Percentiles rank a stretch among this genome's conserved stretches.
phyloP scores from a whole-genome alignment of 2,329 filamentous ascomycete species.

The Arthroderma sp. region DNA sequence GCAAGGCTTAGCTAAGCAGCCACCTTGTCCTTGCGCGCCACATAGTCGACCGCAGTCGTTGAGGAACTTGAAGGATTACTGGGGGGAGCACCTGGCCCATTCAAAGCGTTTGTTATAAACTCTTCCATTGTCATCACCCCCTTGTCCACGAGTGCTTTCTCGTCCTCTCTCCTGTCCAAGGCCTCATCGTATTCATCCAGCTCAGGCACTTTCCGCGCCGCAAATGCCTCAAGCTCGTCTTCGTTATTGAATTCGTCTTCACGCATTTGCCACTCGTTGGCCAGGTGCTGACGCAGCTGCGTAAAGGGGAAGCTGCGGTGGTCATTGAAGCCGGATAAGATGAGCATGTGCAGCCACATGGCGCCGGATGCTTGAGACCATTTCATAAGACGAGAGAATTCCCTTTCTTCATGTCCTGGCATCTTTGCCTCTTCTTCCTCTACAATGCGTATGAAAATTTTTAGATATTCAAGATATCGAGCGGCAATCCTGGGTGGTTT shows the following conservation, averaged over 20 bases:
- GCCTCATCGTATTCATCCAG: conserved; percentile 20
- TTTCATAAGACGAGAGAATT: conserved; percentile 22
- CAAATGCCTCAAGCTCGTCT: conserved; percentile 15
- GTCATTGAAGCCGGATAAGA: conserved; percentile 22
- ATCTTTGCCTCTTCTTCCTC: conserved; percentile 22
- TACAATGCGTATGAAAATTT: conserved; percentile 19
- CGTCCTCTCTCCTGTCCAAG: conserved; percentile 20
- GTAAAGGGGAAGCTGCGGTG: conserved; percentile 20
- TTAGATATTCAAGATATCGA: conserved; percentile 18
- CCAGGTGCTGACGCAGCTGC: conserved; percentile 15
- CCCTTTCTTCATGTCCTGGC: conserved; percentile 14
- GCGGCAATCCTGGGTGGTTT: conserved; percentile 14
- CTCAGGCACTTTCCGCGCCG: conserved; percentile 16
- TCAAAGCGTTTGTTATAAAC: conserved; percentile 12
- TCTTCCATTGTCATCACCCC: conserved; percentile 18
- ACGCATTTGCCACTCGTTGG: conserved; percentile 13
- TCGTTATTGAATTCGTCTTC: conserved; percentile 13
- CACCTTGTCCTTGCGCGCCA: neutral
- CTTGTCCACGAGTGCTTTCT: conserved; percentile 18
- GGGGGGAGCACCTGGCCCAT: conserved; percentile 1
- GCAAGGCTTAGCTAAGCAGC: neutral
- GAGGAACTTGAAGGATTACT: neutral
- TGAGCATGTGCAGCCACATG: conserved; percentile 26
- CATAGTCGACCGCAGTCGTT: neutral
- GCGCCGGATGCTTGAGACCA: conserved; percentile 22